Evolutionary conservation across 2,329 filamentous ascomycete species (phyloP), one percentile per base, ranked within the genome.

Genomic region (Chrysoporthe deuterocubensis): DNA sequence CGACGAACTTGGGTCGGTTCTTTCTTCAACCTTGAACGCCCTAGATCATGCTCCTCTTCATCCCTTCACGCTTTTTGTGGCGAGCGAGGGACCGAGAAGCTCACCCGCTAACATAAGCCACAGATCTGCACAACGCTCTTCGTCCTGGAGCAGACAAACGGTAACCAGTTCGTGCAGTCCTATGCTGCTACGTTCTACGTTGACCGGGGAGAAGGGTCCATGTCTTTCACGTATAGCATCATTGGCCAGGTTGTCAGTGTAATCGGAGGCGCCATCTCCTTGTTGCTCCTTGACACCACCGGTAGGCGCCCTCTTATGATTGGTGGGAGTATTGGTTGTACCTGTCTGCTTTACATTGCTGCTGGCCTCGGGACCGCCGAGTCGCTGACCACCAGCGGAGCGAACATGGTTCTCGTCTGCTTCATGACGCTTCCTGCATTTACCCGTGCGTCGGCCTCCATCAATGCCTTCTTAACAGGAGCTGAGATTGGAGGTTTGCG

Each of bases 401-500:
- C 52, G 6, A 62, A 67, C 59, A 63, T 54, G 18, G 40, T 62
- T 9, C 58, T 67, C 16, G 65, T 56, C 5, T 67, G 58, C 26
- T 62, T 67, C 32, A 67, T 67, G 21, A 37, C 52, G 21, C 26
- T 67, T 14, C 58, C 65, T 13, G 65, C 44, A 14, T 62, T 62
- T 48, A 57, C 58, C 4, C 58, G 59, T 16, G 50, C 50, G 8
- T 67, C 65, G 26, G 59, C 65, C 9, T 34, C 44, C 13, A 67
- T 44, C 9, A 57, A 56, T 37, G 65, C 65, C 32, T 67, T 62
- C 65, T 37, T 67, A 4, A 67, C 59, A 14, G 59, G 58, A 18
- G 58, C 65, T 9, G 65, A 67, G 60, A 67, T 67, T 46, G 65
- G 65, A 9, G 65, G 65, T 21, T 26, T 67, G 43, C 48, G 46